Evolutionary conservation across 257 asterid species (phyloP).

Genomic region (Nicotiana otophora): DNA sequence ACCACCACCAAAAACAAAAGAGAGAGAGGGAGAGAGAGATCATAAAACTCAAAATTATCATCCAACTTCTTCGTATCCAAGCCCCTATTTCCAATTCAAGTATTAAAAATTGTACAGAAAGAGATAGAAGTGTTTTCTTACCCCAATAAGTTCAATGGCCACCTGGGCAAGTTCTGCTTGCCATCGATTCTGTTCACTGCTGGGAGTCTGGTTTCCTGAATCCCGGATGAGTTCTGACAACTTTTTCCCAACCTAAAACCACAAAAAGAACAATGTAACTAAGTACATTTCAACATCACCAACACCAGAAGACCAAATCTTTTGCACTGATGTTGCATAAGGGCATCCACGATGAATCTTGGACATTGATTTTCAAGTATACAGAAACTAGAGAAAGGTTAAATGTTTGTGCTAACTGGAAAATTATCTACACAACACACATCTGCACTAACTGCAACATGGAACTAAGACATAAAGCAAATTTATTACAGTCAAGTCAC

Average conservation of each 20-base stretch:
- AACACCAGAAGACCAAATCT: background rate
- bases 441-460: background rate
- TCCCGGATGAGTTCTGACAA: slow-evolving; percentile 96
- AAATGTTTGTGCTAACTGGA: background rate
- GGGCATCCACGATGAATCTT: background rate
- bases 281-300: background rate
- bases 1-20: background rate
- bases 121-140: slow-evolving; percentile 26
- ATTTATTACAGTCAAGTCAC: background rate
- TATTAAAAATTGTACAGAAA: background rate
- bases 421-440: background rate
- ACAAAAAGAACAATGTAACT: background rate
- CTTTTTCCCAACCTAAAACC: slow-evolving; percentile 75
- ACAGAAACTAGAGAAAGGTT: background rate
- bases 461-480: background rate
- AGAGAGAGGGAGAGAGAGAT: background rate
- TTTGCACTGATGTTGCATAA: background rate
- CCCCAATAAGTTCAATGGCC: slow-evolving; percentile 91
- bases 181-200: slow-evolving; percentile 92
- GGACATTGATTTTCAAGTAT: background rate
- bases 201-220: slow-evolving; percentile 76
- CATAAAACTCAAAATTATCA: background rate
- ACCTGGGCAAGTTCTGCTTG: slow-evolving; percentile 90
- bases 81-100: background rate
- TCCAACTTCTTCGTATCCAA: background rate